Evolutionary conservation across 106 monocot species (phyloP), one percentile per base, ranked within the genome.

Genomic region (Triglochin maritima): DNA sequence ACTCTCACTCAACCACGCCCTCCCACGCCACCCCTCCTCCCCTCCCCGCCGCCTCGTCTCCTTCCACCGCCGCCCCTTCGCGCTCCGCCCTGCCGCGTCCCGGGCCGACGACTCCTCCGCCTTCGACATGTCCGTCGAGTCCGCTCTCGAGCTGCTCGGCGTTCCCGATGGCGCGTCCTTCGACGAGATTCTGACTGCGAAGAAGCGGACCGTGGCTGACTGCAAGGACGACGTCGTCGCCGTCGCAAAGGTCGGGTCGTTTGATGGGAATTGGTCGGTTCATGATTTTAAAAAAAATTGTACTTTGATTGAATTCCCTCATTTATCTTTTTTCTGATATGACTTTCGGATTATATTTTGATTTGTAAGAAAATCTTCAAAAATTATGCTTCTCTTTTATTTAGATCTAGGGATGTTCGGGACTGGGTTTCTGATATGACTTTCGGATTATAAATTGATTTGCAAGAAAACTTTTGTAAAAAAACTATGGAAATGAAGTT

Each of bases 121-220:
- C n/a, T 98, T 62, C 73, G 96, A 85, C 65, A 98, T 98, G 92
- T 84, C 98, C 55, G 44, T 86, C 14, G 88, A 92, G 81, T 79
- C 76, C 80, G 98, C 98, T 0, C 69, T 98, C 72, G 89, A 89
- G 77, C 72, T 98, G 2, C 81, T 98, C 9, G 98, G 98, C 6
- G 82, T 98, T 3, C 56, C 69, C 2, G 77, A 92, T 52, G 88
- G 88, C 49, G 91, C 98, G 3, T 82, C 92, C 47, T 98, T 98
- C 57, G 92, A 98, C 42, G 98, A 98, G n/a, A 84, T 98, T 61
- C 72, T 98, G 17, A 68, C 88, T 11, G 98, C 98, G 14, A 98
- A 89, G 86, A 92, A 84, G 58, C 69, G 73, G 46, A 63, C 81
- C 57, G 12, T 82, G 13, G 91, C 84, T 3, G 64, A 88, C 50